Conservation (phyloP, 805 yeast species). For the Candida parachauliodes region DNA sequence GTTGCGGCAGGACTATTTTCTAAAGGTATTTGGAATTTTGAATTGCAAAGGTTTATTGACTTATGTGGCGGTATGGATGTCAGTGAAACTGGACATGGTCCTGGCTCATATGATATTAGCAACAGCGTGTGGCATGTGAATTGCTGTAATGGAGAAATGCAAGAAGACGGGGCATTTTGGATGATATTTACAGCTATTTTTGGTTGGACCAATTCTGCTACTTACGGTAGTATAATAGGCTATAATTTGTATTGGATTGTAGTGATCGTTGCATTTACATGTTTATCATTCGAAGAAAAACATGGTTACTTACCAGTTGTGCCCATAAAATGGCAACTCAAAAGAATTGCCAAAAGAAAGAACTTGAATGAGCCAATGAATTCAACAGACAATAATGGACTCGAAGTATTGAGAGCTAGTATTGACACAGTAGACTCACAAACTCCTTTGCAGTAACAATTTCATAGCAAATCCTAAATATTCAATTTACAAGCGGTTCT, state of each 20-base stretch:
- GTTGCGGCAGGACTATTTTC: slow-evolving; percentile 44
- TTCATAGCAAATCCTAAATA: no score
- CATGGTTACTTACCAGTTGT: slow-evolving; percentile 35
- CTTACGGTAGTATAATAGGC: slow-evolving; percentile 39
- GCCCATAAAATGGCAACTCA: slow-evolving; percentile 39
- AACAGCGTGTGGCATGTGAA: slow-evolving; percentile 45
- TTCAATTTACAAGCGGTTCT: no score
- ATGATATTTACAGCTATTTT: slow-evolving; percentile 43
- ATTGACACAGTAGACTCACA: slow-evolving; percentile 25
- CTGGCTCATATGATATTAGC: slow-evolving; percentile 42
- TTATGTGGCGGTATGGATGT: slow-evolving; percentile 40
- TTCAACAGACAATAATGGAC: background rate
- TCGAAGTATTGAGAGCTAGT: slow-evolving; percentile 14
- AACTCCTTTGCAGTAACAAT: no score
- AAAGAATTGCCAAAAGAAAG: slow-evolving; percentile 29
- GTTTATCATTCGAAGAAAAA: slow-evolving; percentile 33
- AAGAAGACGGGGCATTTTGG: slow-evolving; percentile 43
- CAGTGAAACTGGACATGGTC: slow-evolving; percentile 44
- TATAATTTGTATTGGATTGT: slow-evolving; percentile 37
- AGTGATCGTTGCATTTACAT: slow-evolving; percentile 27
- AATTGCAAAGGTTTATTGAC: slow-evolving; percentile 35
- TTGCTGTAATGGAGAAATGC: slow-evolving; percentile 41
- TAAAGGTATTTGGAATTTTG: slow-evolving; percentile 44
- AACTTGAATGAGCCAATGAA: slow-evolving; percentile 9
- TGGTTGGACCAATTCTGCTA: slow-evolving; percentile 47